phyloP scores from a whole-genome alignment of 2,329 filamentous ascomycete genomes.

The Arthrinium phaeospermum region DNA sequence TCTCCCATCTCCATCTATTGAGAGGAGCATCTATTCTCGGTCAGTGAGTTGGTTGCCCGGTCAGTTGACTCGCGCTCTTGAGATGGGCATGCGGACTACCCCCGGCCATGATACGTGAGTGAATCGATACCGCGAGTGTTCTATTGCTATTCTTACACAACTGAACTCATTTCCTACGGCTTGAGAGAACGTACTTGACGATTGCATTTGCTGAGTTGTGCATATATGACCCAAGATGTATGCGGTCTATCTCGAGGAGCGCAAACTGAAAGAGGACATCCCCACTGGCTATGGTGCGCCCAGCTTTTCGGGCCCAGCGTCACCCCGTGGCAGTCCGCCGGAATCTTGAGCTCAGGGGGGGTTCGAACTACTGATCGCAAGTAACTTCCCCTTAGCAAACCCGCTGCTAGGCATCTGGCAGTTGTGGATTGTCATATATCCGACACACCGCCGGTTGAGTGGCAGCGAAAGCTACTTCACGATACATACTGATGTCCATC shows the following conservation, averaged over 20 bases:
- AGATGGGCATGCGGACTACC: no score
- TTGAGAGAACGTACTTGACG: no score
- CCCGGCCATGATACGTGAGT: no score
- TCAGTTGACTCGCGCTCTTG: no score
- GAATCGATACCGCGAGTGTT: no score
- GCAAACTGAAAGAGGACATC: neutral
- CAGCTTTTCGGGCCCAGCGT: neutral
- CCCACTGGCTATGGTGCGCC: neutral
- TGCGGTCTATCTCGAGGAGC: neutral
- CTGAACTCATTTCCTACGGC: no score
- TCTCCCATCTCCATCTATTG: neutral
- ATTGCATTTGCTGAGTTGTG: neutral
- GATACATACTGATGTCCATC: neutral
- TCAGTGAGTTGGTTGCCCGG: no score
- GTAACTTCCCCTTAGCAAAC: neutral
- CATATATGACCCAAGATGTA: neutral
- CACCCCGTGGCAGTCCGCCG: neutral
- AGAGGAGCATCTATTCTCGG: no score
- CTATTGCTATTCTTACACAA: no score
- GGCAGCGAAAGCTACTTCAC: neutral
- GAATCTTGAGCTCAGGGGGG: neutral
- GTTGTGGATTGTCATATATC: neutral
- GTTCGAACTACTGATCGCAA: neutral
- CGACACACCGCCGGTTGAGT: neutral
- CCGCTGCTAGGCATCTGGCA: neutral